Evolutionary conservation across 1,284 basidiomycete genomes (phyloP).

Genomic region (Trichosporon sp.): DNA sequence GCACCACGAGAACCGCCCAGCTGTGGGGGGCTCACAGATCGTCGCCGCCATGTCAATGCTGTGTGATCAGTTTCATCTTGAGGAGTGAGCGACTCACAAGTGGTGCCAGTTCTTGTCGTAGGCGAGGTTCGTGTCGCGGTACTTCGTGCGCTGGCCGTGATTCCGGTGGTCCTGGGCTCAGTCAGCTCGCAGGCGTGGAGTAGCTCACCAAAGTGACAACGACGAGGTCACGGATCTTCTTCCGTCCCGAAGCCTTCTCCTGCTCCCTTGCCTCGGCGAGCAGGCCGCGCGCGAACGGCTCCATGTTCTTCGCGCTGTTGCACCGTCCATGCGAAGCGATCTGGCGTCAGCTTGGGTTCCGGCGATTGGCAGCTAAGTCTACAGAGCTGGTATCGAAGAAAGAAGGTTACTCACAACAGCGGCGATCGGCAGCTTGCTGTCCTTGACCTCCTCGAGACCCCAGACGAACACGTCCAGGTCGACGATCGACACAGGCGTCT

Average conservation of each 20-base stretch:
- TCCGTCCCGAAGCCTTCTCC: constrained; percentile 25
- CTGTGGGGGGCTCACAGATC: constrained; percentile 53
- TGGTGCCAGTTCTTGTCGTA: constrained; percentile 70
- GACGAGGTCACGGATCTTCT: constrained; percentile 45
- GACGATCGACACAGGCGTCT: constrained; percentile 35
- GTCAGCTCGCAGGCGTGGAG: background rate
- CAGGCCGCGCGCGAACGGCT: constrained; percentile 45
- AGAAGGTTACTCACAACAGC: constrained; percentile 42
- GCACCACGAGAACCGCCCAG: background rate
- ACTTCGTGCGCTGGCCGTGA: constrained; percentile 66
- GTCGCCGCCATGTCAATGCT: constrained; percentile 72
- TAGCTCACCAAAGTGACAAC: constrained; percentile 51
- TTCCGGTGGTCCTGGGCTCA: constrained; percentile 71
- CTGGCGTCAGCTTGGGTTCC: constrained; percentile 29
- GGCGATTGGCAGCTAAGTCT: too few species aligned
- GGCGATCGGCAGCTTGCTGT: constrained; percentile 37
- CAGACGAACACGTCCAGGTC: constrained; percentile 49
- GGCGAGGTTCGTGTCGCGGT: constrained; percentile 62
- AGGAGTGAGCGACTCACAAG: constrained; percentile 33
- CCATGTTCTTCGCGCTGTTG: constrained; percentile 47
- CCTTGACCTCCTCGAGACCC: constrained; percentile 49
- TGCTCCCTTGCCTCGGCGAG: constrained; percentile 36
- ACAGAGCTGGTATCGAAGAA: too few species aligned
- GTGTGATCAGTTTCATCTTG: constrained; percentile 23
- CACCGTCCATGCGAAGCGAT: constrained; percentile 51